phyloP scores from a whole-genome alignment of 1,139 yeast species.

The Kazachstania sp. region DNA sequence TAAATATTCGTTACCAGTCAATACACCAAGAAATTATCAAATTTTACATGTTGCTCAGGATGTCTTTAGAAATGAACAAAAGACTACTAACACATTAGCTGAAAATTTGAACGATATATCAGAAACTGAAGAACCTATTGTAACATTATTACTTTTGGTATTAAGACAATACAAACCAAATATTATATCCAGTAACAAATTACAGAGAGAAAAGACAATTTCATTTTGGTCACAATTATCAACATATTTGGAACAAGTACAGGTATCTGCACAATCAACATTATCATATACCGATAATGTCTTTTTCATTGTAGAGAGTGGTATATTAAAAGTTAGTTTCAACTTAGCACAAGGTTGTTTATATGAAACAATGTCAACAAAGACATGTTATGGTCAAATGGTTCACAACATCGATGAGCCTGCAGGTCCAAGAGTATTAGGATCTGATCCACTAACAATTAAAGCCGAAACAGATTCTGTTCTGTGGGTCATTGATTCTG shows the following conservation, averaged over 20 bases:
- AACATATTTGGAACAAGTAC: slow-evolving; percentile 19
- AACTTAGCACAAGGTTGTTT: slow-evolving; percentile 49
- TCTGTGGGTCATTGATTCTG: slow-evolving; percentile 61
- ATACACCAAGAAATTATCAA: slow-evolving; percentile 36
- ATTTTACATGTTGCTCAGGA: slow-evolving; percentile 34
- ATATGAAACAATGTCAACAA: slow-evolving; percentile 74
- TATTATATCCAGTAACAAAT: slow-evolving; percentile 28
- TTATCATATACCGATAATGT: slow-evolving; percentile 23
- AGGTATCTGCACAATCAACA: slow-evolving; percentile 16
- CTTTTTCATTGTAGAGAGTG: slow-evolving; percentile 72
- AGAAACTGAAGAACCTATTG: slow-evolving; percentile 23
- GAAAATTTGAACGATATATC: slow-evolving; percentile 38
- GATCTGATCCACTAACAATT: slow-evolving; percentile 21
- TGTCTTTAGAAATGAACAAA: slow-evolving; percentile 30
- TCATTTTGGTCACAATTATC: slow-evolving; percentile 25
- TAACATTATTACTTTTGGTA: slow-evolving; percentile 24
- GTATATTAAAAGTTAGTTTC: slow-evolving; percentile 58
- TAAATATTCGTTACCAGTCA: slow-evolving; percentile 25
- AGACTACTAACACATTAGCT: slow-evolving; percentile 10
- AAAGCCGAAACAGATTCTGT: slow-evolving; percentile 47
- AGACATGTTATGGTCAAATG: slow-evolving; percentile 71
- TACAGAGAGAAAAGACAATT: slow-evolving; percentile 18
- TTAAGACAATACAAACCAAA: slow-evolving; percentile 30
- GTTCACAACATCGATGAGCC: slow-evolving; percentile 11
- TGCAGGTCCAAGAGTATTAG: background rate